Conservation (phyloP, 75 land plant species). For the Selaginella tamariscina region DNA sequence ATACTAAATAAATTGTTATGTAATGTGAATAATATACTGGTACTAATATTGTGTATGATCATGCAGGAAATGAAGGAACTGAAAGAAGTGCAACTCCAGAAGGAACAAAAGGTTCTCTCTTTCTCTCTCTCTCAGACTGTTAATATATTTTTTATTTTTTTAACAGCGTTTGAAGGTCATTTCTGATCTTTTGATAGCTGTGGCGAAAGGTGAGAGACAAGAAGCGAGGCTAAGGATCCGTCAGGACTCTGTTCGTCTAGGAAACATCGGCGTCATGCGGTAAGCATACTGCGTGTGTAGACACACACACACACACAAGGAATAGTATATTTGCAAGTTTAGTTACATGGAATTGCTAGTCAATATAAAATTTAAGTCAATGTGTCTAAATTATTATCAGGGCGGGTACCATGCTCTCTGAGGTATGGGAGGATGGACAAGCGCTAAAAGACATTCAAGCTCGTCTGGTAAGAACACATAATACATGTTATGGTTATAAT, state of each 20-base stretch:
- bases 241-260: constrained; percentile 68
- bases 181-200: constrained; percentile 74
- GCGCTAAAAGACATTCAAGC: constrained; percentile 74
- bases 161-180: constrained; percentile 58
- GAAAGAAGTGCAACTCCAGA: constrained; percentile 54
- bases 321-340: too few species aligned
- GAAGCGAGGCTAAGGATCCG: constrained; percentile 76
- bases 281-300: too few species aligned
- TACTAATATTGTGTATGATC: too few species aligned
- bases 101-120: constrained; percentile 45
- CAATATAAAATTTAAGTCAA: too few species aligned
- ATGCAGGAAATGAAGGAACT: constrained; percentile 60
- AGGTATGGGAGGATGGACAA: constrained; percentile 97
- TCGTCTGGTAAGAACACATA: constrained; percentile 80
- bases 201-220: constrained; percentile 76
- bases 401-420: constrained; percentile 82
- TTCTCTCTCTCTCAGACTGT: too few species aligned
- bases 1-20: too few species aligned
- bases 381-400: constrained; percentile 38
- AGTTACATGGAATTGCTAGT: too few species aligned
- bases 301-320: too few species aligned
- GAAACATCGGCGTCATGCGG: constrained; percentile 80
- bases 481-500: too few species aligned
- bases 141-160: constrained; percentile 18
- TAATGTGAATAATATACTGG: too few species aligned